These are phyloP conservation scores for Scheffersomyces spartinae DNA, from an alignment of 805 yeast genomes.

Conservation along the genomic window DNA sequence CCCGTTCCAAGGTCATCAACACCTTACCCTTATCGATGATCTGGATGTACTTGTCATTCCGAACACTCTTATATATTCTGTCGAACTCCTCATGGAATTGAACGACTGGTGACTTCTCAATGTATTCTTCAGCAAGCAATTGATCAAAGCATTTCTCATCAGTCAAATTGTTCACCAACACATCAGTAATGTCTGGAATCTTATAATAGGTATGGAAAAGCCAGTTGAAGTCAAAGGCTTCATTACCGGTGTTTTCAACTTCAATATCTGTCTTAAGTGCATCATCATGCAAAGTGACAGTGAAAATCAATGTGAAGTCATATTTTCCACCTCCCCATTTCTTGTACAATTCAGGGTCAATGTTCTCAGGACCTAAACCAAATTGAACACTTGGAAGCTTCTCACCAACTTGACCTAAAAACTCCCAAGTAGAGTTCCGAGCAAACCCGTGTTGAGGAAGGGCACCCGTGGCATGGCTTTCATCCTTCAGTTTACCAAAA, in stretches of 20 bases:
- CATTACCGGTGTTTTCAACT: slow-evolving; percentile 58
- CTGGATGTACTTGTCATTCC: slow-evolving; percentile 43
- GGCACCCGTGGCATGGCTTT: slow-evolving; percentile 40
- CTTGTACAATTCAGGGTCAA: slow-evolving; percentile 45
- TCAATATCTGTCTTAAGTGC: slow-evolving; percentile 59
- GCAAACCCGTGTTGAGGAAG: slow-evolving; percentile 98
- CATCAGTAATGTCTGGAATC: slow-evolving; percentile 67
- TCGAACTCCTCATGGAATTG: slow-evolving; percentile 73
- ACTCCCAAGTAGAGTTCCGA: slow-evolving; percentile 84
- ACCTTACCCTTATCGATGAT: slow-evolving; percentile 66
- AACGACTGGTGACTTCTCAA: slow-evolving; percentile 66
- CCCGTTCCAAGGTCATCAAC: slow-evolving; percentile 52
- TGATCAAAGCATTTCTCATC: slow-evolving; percentile 72
- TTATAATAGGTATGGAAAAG: slow-evolving; percentile 84
- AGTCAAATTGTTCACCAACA: slow-evolving; percentile 65
- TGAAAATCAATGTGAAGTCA: slow-evolving; percentile 70
- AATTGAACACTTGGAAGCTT: slow-evolving; percentile 76
- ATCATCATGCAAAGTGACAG: slow-evolving; percentile 50
- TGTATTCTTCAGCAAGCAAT: slow-evolving; percentile 47
- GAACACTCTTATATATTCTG: slow-evolving; percentile 63
- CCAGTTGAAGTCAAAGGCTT: slow-evolving; percentile 79
- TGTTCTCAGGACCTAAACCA: slow-evolving; percentile 79
- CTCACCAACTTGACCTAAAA: slow-evolving; percentile 70
- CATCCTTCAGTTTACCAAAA: slow-evolving; percentile 59
- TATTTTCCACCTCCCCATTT: slow-evolving; percentile 42